These are phyloP conservation scores for Leptographium wingfieldii DNA, from an alignment of 2,329 filamentous ascomycete species.

Conservation along the genomic window DNA sequence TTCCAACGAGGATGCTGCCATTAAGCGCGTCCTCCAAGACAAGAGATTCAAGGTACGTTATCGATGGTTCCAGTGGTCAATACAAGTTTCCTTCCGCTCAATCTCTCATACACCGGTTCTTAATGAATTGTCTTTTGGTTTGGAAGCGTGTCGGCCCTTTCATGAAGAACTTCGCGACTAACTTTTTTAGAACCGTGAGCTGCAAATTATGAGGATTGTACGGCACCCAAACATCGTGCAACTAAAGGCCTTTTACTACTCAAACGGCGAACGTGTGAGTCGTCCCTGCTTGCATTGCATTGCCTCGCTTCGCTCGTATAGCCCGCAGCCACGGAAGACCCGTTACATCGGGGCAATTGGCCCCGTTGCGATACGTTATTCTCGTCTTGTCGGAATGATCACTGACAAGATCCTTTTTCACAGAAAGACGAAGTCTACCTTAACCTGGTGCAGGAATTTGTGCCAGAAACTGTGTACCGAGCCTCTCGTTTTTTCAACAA, in stretches of 20 bases:
- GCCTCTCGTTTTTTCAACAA: constrained; percentile 99
- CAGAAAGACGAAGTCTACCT: constrained; percentile 98
- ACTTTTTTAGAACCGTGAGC: constrained; percentile 70
- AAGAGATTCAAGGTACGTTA: constrained; percentile 89
- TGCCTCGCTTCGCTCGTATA: no score
- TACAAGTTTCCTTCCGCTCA: no score
- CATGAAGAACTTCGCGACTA: neutral
- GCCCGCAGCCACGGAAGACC: neutral
- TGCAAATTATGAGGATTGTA: constrained; percentile 99
- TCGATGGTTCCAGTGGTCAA: neutral
- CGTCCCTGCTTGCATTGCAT: neutral
- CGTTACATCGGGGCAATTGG: neutral
- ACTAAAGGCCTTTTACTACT: constrained; percentile 98
- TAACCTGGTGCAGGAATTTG: constrained; percentile 94
- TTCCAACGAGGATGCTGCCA: constrained; percentile 95
- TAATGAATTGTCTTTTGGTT: neutral
- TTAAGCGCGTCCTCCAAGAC: constrained; percentile 97
- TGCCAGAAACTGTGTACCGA: constrained; percentile 95
- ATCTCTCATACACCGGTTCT: no score
- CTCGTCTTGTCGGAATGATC: no score
- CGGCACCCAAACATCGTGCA: constrained; percentile 98
- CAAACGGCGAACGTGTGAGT: constrained; percentile 88
- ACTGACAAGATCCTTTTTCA: constrained; percentile 6
- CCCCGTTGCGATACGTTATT: neutral
- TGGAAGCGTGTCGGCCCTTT: neutral